Conservation (phyloP, 208 protist species). For the Entamoeba invadens region DNA sequence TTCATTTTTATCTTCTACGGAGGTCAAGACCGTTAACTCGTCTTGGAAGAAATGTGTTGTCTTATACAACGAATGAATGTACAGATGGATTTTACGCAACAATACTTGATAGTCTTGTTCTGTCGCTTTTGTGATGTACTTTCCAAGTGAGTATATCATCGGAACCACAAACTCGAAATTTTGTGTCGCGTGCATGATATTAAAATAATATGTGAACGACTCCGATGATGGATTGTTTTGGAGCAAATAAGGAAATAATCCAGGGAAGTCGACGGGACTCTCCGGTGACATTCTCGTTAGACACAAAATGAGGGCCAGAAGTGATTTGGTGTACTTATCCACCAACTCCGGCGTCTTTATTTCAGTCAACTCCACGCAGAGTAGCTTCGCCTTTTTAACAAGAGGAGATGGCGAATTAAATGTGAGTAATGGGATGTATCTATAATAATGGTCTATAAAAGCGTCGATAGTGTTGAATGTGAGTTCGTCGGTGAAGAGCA, state of each 20-base stretch:
- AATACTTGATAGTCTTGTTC: neutral
- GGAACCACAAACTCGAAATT: neutral
- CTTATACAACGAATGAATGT: neutral
- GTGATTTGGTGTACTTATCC: neutral
- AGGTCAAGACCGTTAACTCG: neutral
- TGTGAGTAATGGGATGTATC: neutral
- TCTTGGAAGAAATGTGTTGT: neutral
- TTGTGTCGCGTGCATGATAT: neutral
- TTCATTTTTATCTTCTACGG: neutral
- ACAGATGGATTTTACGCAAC: neutral
- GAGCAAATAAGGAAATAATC: neutral
- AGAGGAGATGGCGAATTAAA: neutral
- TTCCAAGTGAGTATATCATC: neutral
- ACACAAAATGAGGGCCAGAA: neutral
- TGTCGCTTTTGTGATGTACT: neutral
- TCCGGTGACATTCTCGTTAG: neutral
- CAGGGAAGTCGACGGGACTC: neutral
- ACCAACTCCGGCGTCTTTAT: neutral
- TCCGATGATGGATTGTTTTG: neutral
- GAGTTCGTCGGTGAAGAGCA: neutral
- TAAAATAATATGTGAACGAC: neutral
- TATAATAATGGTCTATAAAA: neutral
- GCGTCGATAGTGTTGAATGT: neutral
- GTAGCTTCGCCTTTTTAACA: neutral
- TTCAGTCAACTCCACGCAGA: neutral